Conservation (phyloP, 768 basidiomycete genomes). For the Pholiota conissans region DNA sequence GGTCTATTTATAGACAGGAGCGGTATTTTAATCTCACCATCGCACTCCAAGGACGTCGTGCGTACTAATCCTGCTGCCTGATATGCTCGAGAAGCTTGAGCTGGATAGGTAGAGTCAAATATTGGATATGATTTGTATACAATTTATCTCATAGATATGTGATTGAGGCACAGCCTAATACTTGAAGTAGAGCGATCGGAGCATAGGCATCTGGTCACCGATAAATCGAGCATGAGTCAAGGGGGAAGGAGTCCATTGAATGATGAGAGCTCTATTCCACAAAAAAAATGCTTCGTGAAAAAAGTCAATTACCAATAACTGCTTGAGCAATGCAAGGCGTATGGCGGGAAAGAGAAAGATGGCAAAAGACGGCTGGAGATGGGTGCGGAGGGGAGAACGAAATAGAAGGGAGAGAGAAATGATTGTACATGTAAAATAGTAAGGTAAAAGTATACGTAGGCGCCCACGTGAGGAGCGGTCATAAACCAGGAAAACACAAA, state of each 20-base stretch:
- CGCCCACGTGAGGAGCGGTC: not conserved
- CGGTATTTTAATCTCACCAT: no score
- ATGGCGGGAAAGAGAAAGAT: not conserved
- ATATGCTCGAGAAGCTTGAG: no score
- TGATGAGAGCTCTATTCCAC: not conserved
- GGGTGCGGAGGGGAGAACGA: not conserved
- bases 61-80: no score
- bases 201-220: no score
- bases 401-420: not conserved
- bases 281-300: not conserved
- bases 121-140: no score
- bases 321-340: not conserved
- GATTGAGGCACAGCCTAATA: no score
- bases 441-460: not conserved
- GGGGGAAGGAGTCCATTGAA: no score
- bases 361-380: not conserved
- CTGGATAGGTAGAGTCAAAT: no score
- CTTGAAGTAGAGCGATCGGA: not conserved
- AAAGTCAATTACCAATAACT: not conserved
- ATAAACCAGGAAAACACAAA: not conserved
- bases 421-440: conserved; percentile 1
- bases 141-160: no score
- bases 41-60: no score
- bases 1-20: no score
- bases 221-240: no score